Conservation (phyloP, 1,284 basidiomycete species). For the Ustilago esculenta region DNA sequence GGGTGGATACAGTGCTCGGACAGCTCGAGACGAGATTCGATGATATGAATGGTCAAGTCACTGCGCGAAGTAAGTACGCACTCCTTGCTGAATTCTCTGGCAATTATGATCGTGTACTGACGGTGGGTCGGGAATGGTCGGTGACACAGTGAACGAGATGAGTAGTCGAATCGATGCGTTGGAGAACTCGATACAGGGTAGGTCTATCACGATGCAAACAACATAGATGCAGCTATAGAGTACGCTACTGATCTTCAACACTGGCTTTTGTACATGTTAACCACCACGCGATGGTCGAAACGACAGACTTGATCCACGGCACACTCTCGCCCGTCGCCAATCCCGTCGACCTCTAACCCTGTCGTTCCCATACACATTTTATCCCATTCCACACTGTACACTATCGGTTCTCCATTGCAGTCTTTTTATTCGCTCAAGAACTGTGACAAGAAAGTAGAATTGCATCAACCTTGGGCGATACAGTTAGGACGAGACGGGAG, state of each 20-base stretch:
- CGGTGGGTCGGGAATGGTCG: background rate
- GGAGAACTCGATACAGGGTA: slow-evolving; percentile 62
- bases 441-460: too few relatives aligned
- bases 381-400: background rate
- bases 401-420: too few relatives aligned
- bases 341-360: background rate
- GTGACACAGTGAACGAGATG: slow-evolving; percentile 63
- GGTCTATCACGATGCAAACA: too few relatives aligned
- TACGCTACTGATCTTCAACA: too few relatives aligned
- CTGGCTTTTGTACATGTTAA: too few relatives aligned
- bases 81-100: too few relatives aligned
- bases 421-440: too few relatives aligned
- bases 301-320: slow-evolving; percentile 35
- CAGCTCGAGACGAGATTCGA: slow-evolving; percentile 60
- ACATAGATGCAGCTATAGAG: too few relatives aligned
- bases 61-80: slow-evolving; percentile 53
- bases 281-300: background rate
- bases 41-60: slow-evolving; percentile 58
- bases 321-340: slow-evolving; percentile 23
- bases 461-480: too few relatives aligned
- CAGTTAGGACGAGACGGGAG: background rate
- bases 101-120: too few relatives aligned
- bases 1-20: slow-evolving; percentile 61
- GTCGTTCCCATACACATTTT: background rate
- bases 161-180: slow-evolving; percentile 62